phyloP scores from a whole-genome alignment of 2,329 filamentous ascomycete species.

The Sporothrix brunneoviolacea region DNA sequence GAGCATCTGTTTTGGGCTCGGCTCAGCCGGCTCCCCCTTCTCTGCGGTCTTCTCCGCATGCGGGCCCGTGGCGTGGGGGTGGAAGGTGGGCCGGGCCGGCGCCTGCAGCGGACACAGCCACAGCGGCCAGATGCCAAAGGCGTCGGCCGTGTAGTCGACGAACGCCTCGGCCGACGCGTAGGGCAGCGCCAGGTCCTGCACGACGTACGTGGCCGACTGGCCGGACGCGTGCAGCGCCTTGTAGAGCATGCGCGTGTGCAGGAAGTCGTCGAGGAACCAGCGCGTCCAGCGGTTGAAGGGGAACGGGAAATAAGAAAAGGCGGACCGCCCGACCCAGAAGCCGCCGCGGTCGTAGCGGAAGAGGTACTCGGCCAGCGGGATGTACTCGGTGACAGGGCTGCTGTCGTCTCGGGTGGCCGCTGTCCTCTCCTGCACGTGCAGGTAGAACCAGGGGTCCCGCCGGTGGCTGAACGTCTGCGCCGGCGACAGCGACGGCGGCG shows the following conservation, averaged over 20 bases:
- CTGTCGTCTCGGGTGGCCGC: constrained; percentile 2
- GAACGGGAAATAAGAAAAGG: constrained; percentile 59
- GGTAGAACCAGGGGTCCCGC: constrained; percentile 69
- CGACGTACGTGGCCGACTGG: constrained; percentile 57
- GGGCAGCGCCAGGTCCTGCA: constrained; percentile 60
- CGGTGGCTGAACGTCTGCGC: constrained; percentile 51
- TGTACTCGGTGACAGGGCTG: constrained; percentile 39
- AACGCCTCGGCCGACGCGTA: constrained; percentile 47
- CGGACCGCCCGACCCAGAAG: constrained; percentile 64
- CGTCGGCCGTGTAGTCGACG: constrained; percentile 46
- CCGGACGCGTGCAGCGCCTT: constrained; percentile 62
- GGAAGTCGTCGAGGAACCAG: constrained; percentile 64
- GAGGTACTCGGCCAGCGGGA: constrained; percentile 65
- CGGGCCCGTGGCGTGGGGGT: constrained; percentile 37
- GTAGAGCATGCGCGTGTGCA: constrained; percentile 70
- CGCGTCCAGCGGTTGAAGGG: constrained; percentile 61
- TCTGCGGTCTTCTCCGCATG: neutral
- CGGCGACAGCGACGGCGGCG: constrained; percentile 27
- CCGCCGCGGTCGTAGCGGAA: constrained; percentile 71
- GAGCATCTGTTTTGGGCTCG: constrained; percentile 39
- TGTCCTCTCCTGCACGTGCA: constrained; percentile 53
- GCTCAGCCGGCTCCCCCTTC: neutral
- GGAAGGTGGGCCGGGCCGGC: constrained; percentile 44
- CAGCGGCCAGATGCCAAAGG: constrained; percentile 51
- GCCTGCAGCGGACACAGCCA: constrained; percentile 53